Base-by-base conservation (phyloP, 805 yeast genomes). In the Metschnikowia hibisci region DNA sequence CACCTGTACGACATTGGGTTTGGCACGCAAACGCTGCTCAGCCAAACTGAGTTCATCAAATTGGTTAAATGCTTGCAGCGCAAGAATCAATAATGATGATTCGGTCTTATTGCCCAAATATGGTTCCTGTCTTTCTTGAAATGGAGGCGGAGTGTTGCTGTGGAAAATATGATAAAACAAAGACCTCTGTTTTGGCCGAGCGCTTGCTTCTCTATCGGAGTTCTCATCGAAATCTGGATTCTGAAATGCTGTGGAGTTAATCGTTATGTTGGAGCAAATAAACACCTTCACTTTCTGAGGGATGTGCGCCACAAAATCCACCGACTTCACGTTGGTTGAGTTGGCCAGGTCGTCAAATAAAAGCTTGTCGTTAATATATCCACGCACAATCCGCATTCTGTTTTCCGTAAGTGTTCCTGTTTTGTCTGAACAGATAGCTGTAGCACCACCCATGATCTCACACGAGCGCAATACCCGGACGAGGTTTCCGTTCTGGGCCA, bases 401-500 rank as follows among this genome's bases (percentile, higher is more conserved):
- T 93, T 93, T 62, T 89, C 96, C 1, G 99, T 93, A 44, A 93
- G 74, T 10, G 99, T 93, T 46, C 99, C 99, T 0, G 99, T 93
- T 63, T 93, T 67, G 68, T 93, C 99, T 0, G 97, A 89, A 64
- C 99, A 93, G 40, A 93, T 76, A 4, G 96, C 93, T 11, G 98
- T 93, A 2, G 97, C 99, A 36, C 96, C 88, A 33, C 99, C 99
- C 98, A 93, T 91, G 13, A 96, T 93, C 66, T 93, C 99, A 75
- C 99, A 93, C 35, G 95, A 83, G 57, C 82, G 83, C 52, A 93
- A 72, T 8, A 88, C 95, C 55, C 99, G 81, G n/a, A 93, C 99
- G 56, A 93, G 72, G 61, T 91, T 91, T 50, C 95, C 95, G 62
- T 93, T 96, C 62, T 86, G 85, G 15, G 96, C 89, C 99, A 93